Conservation (phyloP, 2,329 filamentous ascomycete genomes). For the Botrytis squamosa region DNA sequence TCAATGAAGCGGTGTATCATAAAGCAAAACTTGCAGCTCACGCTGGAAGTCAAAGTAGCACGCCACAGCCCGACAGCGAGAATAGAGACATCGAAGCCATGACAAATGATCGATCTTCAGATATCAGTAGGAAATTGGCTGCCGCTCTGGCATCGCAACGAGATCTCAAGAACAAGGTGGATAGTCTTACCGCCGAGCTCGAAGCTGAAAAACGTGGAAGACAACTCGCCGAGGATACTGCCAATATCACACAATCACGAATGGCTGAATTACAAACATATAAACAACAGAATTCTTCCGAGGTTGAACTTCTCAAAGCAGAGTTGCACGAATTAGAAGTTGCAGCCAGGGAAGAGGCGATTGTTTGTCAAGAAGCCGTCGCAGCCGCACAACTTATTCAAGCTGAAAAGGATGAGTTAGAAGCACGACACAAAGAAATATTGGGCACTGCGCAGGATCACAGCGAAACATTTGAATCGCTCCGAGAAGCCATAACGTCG, state of each 20-base stretch:
- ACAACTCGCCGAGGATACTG: conserved; percentile 84
- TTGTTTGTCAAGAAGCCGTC: conserved; percentile 73
- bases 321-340: conserved; percentile 81
- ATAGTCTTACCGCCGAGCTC: conserved; percentile 67
- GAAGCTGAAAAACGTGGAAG: conserved; percentile 78
- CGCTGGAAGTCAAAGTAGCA: conserved; percentile 62
- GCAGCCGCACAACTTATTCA: conserved; percentile 72
- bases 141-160: conserved; percentile 73
- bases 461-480: conserved; percentile 66
- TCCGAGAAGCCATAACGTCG: conserved; percentile 75
- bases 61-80: conserved; percentile 58
- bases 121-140: conserved; percentile 82
- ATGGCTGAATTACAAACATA: conserved; percentile 81
- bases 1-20: conserved; percentile 91
- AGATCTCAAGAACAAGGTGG: conserved; percentile 75
- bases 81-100: conserved; percentile 57
- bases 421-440: conserved; percentile 65
- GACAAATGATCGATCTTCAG: conserved; percentile 63
- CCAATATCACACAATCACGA: conserved; percentile 76
- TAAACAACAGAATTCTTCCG: conserved; percentile 77
- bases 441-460: conserved; percentile 68
- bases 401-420: conserved; percentile 81
- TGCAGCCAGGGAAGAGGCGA: conserved; percentile 75
- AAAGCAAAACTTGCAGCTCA: conserved; percentile 89
- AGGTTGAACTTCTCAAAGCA: conserved; percentile 80